Conservation (phyloP, 2,329 filamentous ascomycete species). For the Orbilia oligospora region DNA sequence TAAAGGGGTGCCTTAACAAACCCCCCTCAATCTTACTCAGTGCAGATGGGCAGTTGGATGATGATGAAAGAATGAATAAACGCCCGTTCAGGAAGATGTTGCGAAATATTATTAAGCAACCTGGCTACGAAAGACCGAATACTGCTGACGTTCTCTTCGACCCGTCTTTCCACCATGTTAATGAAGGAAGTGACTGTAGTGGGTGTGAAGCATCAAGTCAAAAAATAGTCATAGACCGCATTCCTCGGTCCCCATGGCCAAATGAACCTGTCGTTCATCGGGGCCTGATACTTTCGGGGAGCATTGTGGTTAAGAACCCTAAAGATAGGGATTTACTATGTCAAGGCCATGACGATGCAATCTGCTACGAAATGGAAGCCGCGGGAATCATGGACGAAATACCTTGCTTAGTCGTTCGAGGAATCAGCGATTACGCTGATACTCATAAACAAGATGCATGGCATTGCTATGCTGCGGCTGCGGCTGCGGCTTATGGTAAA, state of each 20-base stretch:
- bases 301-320: slow-evolving; percentile 16
- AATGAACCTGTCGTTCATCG: slow-evolving; percentile 14
- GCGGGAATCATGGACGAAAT: slow-evolving; percentile 17
- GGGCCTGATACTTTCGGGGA: slow-evolving; percentile 18
- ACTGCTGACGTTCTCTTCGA: background rate
- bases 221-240: background rate
- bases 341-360: slow-evolving; percentile 10
- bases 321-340: background rate
- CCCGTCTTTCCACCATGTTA: slow-evolving; percentile 1
- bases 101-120: background rate
- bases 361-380: slow-evolving; percentile 25
- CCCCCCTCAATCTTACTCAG: slow-evolving; percentile 22
- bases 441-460: slow-evolving; percentile 17
- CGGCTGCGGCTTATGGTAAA: slow-evolving; percentile 8
- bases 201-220: slow-evolving; percentile 6
- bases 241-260: background rate
- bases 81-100: slow-evolving; percentile 5
- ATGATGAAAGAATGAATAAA: slow-evolving; percentile 24
- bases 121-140: slow-evolving; percentile 9
- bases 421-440: slow-evolving; percentile 13
- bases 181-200: background rate
- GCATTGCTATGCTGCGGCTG: slow-evolving; percentile 18
- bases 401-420: slow-evolving; percentile 16
- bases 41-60: slow-evolving; percentile 18
- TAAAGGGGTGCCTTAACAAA: background rate